Conservation (phyloP, 2,329 filamentous ascomycete genomes). For the Polychaeton citri region DNA sequence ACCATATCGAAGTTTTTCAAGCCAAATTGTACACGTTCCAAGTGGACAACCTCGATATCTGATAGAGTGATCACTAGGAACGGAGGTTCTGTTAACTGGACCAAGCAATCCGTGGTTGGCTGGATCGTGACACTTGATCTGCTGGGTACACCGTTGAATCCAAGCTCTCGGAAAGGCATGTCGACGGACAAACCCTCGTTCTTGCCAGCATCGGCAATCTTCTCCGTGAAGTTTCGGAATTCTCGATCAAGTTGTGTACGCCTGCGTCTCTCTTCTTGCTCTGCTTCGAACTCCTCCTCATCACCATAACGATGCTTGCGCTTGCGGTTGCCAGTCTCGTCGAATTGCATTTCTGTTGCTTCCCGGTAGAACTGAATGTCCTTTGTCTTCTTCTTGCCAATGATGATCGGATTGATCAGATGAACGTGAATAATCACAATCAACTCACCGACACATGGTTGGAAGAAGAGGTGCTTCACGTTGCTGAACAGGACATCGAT, state of each 20-base stretch:
- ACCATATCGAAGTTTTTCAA: constrained; percentile 99
- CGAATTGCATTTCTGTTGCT: constrained; percentile 95
- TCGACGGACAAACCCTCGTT: constrained; percentile 86
- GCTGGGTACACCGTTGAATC: constrained; percentile 92
- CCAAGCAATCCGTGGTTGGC: constrained; percentile 90
- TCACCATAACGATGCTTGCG: constrained; percentile 96
- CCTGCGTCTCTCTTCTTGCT: constrained; percentile 88
- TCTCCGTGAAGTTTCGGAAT: constrained; percentile 93
- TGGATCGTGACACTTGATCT: constrained; percentile 92
- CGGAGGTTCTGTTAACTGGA: constrained; percentile 91
- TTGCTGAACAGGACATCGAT: constrained; percentile 97
- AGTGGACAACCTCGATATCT: constrained; percentile 89
- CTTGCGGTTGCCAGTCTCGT: constrained; percentile 95
- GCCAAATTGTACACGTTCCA: constrained; percentile 90
- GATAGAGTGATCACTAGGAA: constrained; percentile 93
- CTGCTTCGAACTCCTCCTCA: constrained; percentile 96
- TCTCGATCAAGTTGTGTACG: constrained; percentile 86
- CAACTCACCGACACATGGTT: constrained; percentile 88
- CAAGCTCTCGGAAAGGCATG: constrained; percentile 90
- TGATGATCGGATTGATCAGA: constrained; percentile 93
- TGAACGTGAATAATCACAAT: constrained; percentile 98
- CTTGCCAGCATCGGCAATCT: constrained; percentile 89
- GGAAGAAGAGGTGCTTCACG: constrained; percentile 97
- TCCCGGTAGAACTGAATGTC: constrained; percentile 98
- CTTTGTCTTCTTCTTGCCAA: constrained; percentile 98